Conservation (phyloP, 768 basidiomycete species). For the Mrakia blollopis region DNA sequence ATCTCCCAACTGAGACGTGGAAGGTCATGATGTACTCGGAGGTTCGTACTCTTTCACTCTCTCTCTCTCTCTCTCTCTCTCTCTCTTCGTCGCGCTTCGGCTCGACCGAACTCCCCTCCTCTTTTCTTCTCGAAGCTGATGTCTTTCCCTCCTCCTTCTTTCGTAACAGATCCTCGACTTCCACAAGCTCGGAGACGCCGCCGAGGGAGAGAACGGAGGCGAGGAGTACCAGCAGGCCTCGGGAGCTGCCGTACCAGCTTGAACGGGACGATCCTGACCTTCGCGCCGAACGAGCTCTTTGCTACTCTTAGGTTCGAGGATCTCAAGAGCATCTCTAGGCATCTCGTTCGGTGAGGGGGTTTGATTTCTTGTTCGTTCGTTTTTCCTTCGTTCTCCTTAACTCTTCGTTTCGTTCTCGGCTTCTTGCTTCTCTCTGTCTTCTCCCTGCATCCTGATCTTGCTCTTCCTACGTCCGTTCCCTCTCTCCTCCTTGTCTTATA, state of each 20-base stretch:
- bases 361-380: background rate
- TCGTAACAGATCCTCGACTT: conserved; percentile 54
- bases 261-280: too few relatives aligned
- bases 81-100: background rate
- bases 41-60: too few relatives aligned
- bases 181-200: conserved; percentile 20
- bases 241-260: background rate
- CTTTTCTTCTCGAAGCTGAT: background rate
- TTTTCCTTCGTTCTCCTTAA: too few relatives aligned
- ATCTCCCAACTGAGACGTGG: conserved; percentile 94
- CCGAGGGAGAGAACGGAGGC: background rate
- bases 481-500: background rate
- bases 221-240: background rate
- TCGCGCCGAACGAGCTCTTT: background rate
- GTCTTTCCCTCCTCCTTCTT: too few relatives aligned
- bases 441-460: background rate
- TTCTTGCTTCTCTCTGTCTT: background rate
- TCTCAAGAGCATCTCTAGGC: background rate
- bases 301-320: background rate
- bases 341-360: background rate
- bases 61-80: background rate
- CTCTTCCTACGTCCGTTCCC: background rate
- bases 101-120: too few relatives aligned
- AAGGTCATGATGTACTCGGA: conserved; percentile 84
- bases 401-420: too few relatives aligned